Percentiles rank a stretch among this genome's conserved stretches.
Evolutionary conservation across 441 rosid genomes (phyloP).

Genomic region (Erodium moschatum): DNA sequence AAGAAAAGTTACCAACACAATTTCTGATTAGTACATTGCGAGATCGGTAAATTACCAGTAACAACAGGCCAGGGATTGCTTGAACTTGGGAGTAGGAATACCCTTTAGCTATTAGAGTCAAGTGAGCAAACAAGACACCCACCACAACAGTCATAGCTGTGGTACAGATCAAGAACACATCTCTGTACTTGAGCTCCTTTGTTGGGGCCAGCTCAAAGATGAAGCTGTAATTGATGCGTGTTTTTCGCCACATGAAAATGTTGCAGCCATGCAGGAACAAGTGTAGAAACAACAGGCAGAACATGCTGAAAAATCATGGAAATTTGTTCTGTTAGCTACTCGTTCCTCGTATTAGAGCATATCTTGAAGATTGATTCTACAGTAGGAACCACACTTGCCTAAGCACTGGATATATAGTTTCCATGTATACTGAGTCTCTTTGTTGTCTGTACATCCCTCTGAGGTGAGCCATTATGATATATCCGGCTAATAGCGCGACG

Average conservation of each 20-base stretch:
- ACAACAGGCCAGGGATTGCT: slow-evolving; percentile 73
- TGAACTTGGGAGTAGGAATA: slow-evolving; percentile 61
- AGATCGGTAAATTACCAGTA: slow-evolving; percentile 41
- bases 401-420: slow-evolving; percentile 81
- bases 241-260: slow-evolving; percentile 38
- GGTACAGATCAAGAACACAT: slow-evolving; percentile 75
- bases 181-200: slow-evolving; percentile 85
- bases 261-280: slow-evolving; percentile 61
- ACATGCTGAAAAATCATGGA: slow-evolving; percentile 49
- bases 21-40: no score
- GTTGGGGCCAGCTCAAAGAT: slow-evolving; percentile 69
- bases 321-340: neutral
- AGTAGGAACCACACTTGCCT: slow-evolving; percentile 48
- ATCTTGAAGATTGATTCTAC: neutral
- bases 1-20: neutral
- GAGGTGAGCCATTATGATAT: slow-evolving; percentile 69
- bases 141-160: slow-evolving; percentile 63
- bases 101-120: slow-evolving; percentile 61
- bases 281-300: slow-evolving; percentile 75
- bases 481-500: slow-evolving; percentile 75
- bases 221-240: slow-evolving; percentile 85
- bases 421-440: slow-evolving; percentile 71
- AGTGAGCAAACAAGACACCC: slow-evolving; percentile 73
- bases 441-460: slow-evolving; percentile 67
- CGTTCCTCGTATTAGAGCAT: neutral